Conservation (phyloP, 2,329 filamentous ascomycete species). For the Cladorrhinum sp. region DNA sequence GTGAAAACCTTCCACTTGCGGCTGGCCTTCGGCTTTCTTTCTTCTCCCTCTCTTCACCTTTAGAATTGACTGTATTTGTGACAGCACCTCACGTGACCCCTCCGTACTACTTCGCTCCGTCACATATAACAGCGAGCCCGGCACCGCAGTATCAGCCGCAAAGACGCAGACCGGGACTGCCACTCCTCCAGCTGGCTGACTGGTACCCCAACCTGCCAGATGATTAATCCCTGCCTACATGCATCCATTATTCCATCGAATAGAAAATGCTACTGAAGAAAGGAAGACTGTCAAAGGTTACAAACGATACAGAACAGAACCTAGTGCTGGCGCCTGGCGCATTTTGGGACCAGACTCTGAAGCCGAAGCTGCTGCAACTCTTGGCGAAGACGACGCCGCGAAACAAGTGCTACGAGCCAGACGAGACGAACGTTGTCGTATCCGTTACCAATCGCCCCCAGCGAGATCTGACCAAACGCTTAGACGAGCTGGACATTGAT, state of each 20-base stretch:
- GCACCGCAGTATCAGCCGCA: no score
- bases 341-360: slow-evolving; percentile 18
- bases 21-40: no score
- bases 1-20: no score
- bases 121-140: no score
- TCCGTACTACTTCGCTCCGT: no score
- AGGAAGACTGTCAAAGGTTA: slow-evolving; percentile 25
- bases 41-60: no score
- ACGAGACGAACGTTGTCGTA: slow-evolving; percentile 25
- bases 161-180: no score
- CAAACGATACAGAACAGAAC: slow-evolving; percentile 30
- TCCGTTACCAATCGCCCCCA: slow-evolving; percentile 30
- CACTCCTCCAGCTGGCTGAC: no score
- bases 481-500: slow-evolving; percentile 23
- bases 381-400: slow-evolving; percentile 14
- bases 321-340: slow-evolving; percentile 26
- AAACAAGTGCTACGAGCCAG: slow-evolving; percentile 20
- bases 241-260: slow-evolving; percentile 30
- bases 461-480: slow-evolving; percentile 29
- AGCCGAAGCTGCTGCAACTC: slow-evolving; percentile 19
- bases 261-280: slow-evolving; percentile 30
- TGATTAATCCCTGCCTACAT: slow-evolving; percentile 8
- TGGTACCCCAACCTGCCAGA: no score
- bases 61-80: no score
- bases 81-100: no score